phyloP scores from a whole-genome alignment of 805 yeast genomes.

The Metschnikowia gelsemii region DNA sequence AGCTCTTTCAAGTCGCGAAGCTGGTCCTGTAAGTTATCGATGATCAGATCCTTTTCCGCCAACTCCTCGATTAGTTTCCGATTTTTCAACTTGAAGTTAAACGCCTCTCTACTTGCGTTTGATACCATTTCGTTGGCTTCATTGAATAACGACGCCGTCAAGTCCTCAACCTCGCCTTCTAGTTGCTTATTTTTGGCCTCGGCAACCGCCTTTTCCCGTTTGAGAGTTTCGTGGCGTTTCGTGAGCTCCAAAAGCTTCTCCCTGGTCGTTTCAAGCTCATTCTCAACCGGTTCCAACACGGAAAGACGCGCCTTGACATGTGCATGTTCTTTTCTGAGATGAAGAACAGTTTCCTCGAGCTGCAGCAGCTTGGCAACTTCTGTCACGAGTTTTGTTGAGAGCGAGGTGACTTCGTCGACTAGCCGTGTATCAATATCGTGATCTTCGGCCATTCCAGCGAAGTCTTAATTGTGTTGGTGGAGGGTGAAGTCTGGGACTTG shows the following conservation, averaged over 20 bases:
- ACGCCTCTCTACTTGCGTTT: constrained; percentile 67
- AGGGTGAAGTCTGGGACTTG: too few relatives aligned
- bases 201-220: constrained; percentile 44
- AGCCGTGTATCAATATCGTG: constrained; percentile 39
- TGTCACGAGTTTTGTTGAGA: constrained; percentile 60
- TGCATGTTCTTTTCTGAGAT: constrained; percentile 36
- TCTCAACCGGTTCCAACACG: constrained; percentile 25
- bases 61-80: constrained; percentile 51
- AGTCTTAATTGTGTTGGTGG: too few relatives aligned
- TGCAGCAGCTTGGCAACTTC: constrained; percentile 57
- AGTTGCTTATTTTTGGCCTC: constrained; percentile 59
- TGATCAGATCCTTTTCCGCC: constrained; percentile 65
- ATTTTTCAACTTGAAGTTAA: constrained; percentile 59
- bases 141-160: constrained; percentile 71
- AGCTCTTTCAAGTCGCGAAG: constrained; percentile 61
- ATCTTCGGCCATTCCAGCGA: constrained; percentile 20
- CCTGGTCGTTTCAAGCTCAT: constrained; percentile 29
- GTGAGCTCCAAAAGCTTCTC: constrained; percentile 31
- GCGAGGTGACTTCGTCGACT: constrained; percentile 52
- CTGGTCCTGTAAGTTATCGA: constrained; percentile 66
- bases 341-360: constrained; percentile 49
- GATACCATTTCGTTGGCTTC: constrained; percentile 87
- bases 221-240: constrained; percentile 24
- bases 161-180: constrained; percentile 74
- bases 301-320: constrained; percentile 24